phyloP scores from a whole-genome alignment of 75 land plant genomes.

The Picea sitchensis region DNA sequence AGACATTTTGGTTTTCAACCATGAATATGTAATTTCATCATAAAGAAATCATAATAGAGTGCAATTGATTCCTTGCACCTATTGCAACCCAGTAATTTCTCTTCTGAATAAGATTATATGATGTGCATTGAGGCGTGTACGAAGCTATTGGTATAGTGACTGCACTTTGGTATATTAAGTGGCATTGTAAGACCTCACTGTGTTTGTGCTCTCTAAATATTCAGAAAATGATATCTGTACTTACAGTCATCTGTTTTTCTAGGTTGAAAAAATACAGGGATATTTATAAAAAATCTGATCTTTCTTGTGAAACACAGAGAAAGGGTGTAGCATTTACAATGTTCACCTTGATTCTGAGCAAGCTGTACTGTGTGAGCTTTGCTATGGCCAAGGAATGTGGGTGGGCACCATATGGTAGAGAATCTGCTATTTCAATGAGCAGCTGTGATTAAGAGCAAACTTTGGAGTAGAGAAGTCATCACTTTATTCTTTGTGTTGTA shows the following conservation, averaged over 20 bases:
- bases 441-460: not conserved
- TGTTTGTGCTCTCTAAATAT: not conserved
- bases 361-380: not conserved
- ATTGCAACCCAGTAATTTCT: conserved; percentile 18
- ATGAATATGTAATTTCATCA: too few species aligned
- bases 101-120: not conserved
- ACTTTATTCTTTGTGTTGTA: not conserved
- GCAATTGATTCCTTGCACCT: not conserved
- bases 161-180: too few species aligned
- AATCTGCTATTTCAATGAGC: not conserved
- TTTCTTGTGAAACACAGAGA: not conserved
- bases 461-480: not conserved
- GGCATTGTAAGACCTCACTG: not conserved
- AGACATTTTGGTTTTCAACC: too few species aligned
- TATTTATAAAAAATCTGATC: too few species aligned
- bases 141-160: not conserved
- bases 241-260: conserved; percentile 14
- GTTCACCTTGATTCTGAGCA: not conserved
- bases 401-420: not conserved
- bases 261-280: conserved; percentile 26
- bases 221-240: not conserved
- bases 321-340: not conserved
- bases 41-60: too few species aligned
- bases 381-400: not conserved
- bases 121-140: not conserved